A percentile compares a stretch with the other conserved stretches of the same genome.
Conservation (phyloP, 140 eudicot species). For the Anethum foeniculum region DNA sequence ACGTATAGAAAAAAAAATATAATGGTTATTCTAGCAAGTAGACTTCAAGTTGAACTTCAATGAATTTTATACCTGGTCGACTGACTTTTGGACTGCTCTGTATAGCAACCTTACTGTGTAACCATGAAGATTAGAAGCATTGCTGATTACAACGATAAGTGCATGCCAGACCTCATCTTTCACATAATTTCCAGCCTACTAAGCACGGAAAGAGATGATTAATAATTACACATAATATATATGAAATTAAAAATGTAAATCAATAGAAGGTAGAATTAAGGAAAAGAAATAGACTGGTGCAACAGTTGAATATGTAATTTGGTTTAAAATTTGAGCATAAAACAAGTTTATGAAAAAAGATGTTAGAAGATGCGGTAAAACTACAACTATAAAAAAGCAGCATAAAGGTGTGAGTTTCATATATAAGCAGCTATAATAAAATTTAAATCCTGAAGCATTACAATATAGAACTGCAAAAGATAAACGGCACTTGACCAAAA, state of each 20-base stretch:
- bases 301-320: constrained; percentile 5
- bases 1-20: neutral
- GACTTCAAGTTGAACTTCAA: constrained; percentile 10
- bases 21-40: neutral
- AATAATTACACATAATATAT: neutral
- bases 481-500: neutral
- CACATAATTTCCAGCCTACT: constrained; percentile 93
- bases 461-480: neutral
- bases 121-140: constrained; percentile 88
- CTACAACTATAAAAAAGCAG: neutral
- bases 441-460: neutral
- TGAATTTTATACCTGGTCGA: constrained; percentile 63
- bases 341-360: neutral
- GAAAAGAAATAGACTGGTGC: constrained; percentile 1
- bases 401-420: neutral
- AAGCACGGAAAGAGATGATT: constrained; percentile 32
- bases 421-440: neutral
- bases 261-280: neutral
- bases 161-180: constrained; percentile 99
- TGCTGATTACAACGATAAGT: constrained; percentile 77
- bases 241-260: neutral
- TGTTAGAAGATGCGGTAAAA: neutral
- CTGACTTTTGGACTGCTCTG: constrained; percentile 68
- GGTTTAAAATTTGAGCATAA: neutral
- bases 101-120: constrained; percentile 81